phyloP scores from a whole-genome alignment of 2,329 filamentous ascomycete species.

The Rhinocladiella mackenziei region DNA sequence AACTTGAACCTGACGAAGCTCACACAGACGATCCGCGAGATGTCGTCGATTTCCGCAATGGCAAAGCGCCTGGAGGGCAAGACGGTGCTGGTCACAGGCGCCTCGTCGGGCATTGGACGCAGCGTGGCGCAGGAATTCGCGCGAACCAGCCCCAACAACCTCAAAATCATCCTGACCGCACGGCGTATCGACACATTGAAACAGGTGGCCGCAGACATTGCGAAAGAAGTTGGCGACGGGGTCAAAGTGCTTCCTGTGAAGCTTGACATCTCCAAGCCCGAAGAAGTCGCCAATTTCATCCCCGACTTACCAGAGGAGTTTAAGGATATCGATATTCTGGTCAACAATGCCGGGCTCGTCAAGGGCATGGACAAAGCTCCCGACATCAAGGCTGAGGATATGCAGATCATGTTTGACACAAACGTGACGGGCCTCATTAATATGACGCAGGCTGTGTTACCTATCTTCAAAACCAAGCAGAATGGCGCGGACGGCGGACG shows the following conservation, averaged over 20 bases:
- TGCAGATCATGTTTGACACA: constrained; percentile 81
- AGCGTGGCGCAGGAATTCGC: constrained; percentile 82
- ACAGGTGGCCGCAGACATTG: constrained; percentile 71
- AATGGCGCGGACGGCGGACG: constrained; percentile 59
- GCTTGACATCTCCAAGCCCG: constrained; percentile 79
- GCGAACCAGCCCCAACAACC: constrained; percentile 69
- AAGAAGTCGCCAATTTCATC: constrained; percentile 71
- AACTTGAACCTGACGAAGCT: neutral
- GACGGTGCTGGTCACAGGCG: constrained; percentile 86
- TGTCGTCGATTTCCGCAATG: constrained; percentile 59
- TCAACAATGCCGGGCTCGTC: constrained; percentile 94
- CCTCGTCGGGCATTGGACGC: constrained; percentile 83
- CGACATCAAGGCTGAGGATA: constrained; percentile 75
- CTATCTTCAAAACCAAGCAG: constrained; percentile 65
- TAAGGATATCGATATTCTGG: constrained; percentile 77
- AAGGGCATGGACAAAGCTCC: constrained; percentile 83
- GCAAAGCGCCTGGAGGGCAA: constrained; percentile 86
- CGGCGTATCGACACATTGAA: constrained; percentile 74
- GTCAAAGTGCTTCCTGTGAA: constrained; percentile 79
- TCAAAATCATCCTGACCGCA: constrained; percentile 86
- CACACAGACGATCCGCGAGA: constrained; percentile 40
- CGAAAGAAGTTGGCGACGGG: constrained; percentile 68
- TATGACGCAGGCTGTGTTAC: constrained; percentile 88
- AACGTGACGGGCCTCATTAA: constrained; percentile 94
- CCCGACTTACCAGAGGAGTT: constrained; percentile 72